Evolutionary conservation across 2,329 filamentous ascomycete species (phyloP).

Genomic region (Sclerotinia subarctica): DNA sequence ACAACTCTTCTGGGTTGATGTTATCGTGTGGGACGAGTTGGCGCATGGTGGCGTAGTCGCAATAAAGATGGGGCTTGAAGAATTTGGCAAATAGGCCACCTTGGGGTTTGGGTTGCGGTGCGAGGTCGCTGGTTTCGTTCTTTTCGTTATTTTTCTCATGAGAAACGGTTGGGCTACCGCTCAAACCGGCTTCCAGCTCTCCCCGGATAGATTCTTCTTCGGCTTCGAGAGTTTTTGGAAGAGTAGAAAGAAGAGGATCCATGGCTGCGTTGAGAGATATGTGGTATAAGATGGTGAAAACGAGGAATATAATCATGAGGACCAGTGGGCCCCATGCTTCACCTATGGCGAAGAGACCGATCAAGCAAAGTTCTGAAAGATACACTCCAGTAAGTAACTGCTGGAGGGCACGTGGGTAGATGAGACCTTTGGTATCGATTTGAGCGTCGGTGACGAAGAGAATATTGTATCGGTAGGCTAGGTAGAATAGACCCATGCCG

Average conservation of each 20-base stretch:
- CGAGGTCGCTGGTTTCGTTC: slow-evolving; percentile 20
- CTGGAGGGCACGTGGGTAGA: slow-evolving; percentile 83
- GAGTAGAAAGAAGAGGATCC: slow-evolving; percentile 70
- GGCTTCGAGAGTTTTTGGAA: slow-evolving; percentile 70
- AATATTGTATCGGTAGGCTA: slow-evolving; percentile 87
- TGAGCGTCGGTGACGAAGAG: slow-evolving; percentile 79
- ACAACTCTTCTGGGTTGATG: slow-evolving; percentile 49
- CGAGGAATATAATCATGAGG: slow-evolving; percentile 70
- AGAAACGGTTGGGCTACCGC: slow-evolving; percentile 19
- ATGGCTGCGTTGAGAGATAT: slow-evolving; percentile 70
- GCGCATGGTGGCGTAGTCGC: slow-evolving; percentile 68
- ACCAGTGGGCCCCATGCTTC: slow-evolving; percentile 65
- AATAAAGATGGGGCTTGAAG: slow-evolving; percentile 73
- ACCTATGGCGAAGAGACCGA: slow-evolving; percentile 77
- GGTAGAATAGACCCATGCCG: slow-evolving; percentile 77
- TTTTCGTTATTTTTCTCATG: slow-evolving; percentile 31
- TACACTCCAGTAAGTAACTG: slow-evolving; percentile 84
- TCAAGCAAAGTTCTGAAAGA: slow-evolving; percentile 74
- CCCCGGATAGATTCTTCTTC: slow-evolving; percentile 46
- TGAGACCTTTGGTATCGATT: slow-evolving; percentile 83
- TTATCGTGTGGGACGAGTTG: slow-evolving; percentile 61
- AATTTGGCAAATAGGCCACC: slow-evolving; percentile 63
- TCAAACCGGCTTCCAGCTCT: slow-evolving; percentile 27
- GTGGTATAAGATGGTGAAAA: slow-evolving; percentile 76
- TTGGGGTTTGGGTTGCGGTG: slow-evolving; percentile 44